Percentiles rank a stretch among this genome's conserved stretches.
Evolutionary conservation across 805 yeast genomes (phyloP).

Genomic region (Priceomyces haplophilus): DNA sequence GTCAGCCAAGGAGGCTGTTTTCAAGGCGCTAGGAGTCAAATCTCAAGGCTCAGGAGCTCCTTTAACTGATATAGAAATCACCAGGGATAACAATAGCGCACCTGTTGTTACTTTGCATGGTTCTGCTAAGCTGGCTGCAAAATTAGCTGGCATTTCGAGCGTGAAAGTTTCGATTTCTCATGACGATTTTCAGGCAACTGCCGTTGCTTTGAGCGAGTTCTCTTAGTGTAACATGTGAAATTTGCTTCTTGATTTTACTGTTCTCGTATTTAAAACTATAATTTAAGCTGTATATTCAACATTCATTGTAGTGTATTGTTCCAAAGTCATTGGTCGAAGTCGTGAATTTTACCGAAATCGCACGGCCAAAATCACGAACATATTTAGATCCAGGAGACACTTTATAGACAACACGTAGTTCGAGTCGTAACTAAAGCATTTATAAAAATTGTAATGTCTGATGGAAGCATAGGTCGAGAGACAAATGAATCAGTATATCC

Average conservation of each 20-base stretch:
- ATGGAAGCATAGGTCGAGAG: slow-evolving; percentile 2
- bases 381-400: slow-evolving; percentile 12
- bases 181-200: slow-evolving; percentile 95
- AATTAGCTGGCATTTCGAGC: slow-evolving; percentile 59
- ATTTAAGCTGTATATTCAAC: neutral
- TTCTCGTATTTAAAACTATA: neutral
- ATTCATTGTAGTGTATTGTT: neutral
- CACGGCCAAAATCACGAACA: neutral
- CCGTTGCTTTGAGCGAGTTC: slow-evolving; percentile 80
- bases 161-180: slow-evolving; percentile 92
- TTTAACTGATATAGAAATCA: slow-evolving; percentile 84
- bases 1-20: slow-evolving; percentile 99
- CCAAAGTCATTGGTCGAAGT: neutral
- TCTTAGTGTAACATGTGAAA: no score
- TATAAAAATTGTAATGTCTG: slow-evolving; percentile 6
- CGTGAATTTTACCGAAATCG: slow-evolving; percentile 1
- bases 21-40: slow-evolving; percentile 87
- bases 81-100: slow-evolving; percentile 68
- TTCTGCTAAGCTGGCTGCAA: slow-evolving; percentile 71
- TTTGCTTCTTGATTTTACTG: neutral
- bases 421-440: neutral
- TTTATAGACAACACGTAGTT: slow-evolving; percentile 2
- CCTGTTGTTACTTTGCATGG: slow-evolving; percentile 81
- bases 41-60: slow-evolving; percentile 96
- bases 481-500: neutral